Conservation (phyloP, 2,329 filamentous ascomycete genomes). For the Ascochyta koolunga region DNA sequence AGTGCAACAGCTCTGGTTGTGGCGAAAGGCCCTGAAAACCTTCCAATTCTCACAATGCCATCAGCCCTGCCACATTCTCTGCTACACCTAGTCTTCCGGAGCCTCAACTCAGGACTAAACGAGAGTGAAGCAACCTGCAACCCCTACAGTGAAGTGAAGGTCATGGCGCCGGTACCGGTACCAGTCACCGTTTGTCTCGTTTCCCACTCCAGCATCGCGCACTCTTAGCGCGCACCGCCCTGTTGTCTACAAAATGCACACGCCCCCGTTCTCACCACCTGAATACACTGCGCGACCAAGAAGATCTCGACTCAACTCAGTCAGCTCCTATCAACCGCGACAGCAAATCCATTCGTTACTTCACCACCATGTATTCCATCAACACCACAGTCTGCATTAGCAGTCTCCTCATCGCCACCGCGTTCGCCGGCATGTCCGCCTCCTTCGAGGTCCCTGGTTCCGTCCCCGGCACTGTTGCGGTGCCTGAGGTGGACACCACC, state of each 20-base stretch:
- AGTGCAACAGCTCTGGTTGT: background rate
- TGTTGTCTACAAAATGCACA: background rate
- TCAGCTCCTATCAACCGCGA: background rate
- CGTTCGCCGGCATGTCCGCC: background rate
- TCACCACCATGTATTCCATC: constrained; percentile 1
- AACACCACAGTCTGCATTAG: background rate
- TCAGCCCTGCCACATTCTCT: background rate
- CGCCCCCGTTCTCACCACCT: background rate
- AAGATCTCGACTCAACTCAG: background rate
- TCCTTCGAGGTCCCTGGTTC: constrained; percentile 1
- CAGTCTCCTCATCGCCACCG: constrained; percentile 7
- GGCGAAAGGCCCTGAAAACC: background rate
- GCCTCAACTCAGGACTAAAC: background rate
- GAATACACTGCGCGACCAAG: background rate
- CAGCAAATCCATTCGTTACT: background rate
- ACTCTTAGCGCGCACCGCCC: constrained; percentile 7
- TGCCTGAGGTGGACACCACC: background rate
- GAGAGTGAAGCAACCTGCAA: background rate
- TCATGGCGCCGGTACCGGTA: too few species aligned
- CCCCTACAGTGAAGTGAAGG: background rate
- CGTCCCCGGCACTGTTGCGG: background rate
- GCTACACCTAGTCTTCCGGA: background rate
- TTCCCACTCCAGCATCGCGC: constrained; percentile 9
- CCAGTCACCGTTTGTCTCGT: background rate
- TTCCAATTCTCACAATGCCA: background rate